Evolutionary conservation across 2,329 filamentous ascomycete genomes (phyloP).

Genomic region (Volutella citrinella): DNA sequence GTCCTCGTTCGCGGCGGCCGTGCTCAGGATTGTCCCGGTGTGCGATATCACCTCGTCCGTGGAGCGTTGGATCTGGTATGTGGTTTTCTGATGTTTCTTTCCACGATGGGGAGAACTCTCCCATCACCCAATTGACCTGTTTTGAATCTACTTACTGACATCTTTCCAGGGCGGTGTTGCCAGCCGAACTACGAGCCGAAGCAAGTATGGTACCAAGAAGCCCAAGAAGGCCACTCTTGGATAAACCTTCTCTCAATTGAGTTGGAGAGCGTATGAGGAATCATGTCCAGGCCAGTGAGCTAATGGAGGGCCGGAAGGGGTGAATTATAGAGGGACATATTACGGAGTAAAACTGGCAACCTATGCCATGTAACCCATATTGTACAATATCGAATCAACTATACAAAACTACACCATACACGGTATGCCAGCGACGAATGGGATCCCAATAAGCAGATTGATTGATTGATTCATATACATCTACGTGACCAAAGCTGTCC

Average conservation of each 20-base stretch:
- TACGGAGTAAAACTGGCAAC: constrained; percentile 1
- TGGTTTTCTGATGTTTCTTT: constrained; percentile 19
- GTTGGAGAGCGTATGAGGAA: too few species aligned
- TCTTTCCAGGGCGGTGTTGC: constrained; percentile 76
- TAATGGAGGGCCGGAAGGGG: too few species aligned
- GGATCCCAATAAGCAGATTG: too few species aligned
- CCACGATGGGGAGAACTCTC: not conserved
- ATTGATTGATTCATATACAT: constrained; percentile 24
- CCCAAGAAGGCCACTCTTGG: constrained; percentile 74
- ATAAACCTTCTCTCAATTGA: too few species aligned
- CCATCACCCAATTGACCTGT: too few species aligned
- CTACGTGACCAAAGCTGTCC: constrained; percentile 27
- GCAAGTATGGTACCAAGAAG: constrained; percentile 99
- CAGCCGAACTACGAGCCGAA: constrained; percentile 77
- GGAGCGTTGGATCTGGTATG: constrained; percentile 90
- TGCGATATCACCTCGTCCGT: constrained; percentile 90
- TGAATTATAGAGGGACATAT: too few species aligned
- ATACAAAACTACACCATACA: too few species aligned
- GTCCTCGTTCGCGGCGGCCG: constrained; percentile 92
- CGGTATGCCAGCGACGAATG: too few species aligned
- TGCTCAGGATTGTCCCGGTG: constrained; percentile 96
- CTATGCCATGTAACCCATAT: constrained; percentile 26
- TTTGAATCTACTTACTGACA: constrained; percentile 18
- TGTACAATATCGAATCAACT: constrained; percentile 23
- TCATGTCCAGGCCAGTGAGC: too few species aligned